Conservation (phyloP, 1,284 basidiomycete species). For the Leccinum huronense region DNA sequence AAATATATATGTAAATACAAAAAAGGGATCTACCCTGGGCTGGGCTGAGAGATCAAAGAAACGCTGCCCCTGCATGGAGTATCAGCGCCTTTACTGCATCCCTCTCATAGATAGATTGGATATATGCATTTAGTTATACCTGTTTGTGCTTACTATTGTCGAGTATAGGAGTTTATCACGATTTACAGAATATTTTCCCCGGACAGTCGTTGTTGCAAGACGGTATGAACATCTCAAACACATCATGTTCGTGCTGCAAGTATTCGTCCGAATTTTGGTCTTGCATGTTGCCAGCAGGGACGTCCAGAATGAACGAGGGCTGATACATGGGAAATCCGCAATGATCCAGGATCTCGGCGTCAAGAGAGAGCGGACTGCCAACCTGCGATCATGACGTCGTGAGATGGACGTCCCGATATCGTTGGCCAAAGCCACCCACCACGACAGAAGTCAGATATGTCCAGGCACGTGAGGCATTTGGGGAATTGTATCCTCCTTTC, state of each 20-base stretch:
- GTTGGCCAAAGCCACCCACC: slow-evolving; percentile 37
- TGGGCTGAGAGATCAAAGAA: background rate
- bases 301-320: slow-evolving; percentile 78
- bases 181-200: background rate
- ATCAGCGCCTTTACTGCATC: slow-evolving; percentile 46
- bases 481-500: slow-evolving; percentile 75
- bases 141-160: background rate
- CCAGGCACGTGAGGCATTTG: slow-evolving; percentile 86
- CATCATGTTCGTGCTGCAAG: slow-evolving; percentile 38
- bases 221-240: slow-evolving; percentile 26
- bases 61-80: slow-evolving; percentile 51
- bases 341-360: slow-evolving; percentile 72
- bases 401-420: background rate
- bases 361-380: slow-evolving; percentile 50
- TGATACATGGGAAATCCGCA: slow-evolving; percentile 65
- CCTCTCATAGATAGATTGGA: slow-evolving; percentile 9
- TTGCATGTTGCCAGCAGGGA: slow-evolving; percentile 65
- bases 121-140: background rate
- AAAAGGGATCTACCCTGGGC: background rate
- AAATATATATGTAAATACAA: background rate
- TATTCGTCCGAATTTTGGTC: slow-evolving; percentile 70
- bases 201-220: slow-evolving; percentile 20
- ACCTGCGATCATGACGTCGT: slow-evolving; percentile 39
- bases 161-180: background rate
- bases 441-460: slow-evolving; percentile 74